phyloP scores from a whole-genome alignment of 306 rosid genomes.

The Prunus padus region DNA sequence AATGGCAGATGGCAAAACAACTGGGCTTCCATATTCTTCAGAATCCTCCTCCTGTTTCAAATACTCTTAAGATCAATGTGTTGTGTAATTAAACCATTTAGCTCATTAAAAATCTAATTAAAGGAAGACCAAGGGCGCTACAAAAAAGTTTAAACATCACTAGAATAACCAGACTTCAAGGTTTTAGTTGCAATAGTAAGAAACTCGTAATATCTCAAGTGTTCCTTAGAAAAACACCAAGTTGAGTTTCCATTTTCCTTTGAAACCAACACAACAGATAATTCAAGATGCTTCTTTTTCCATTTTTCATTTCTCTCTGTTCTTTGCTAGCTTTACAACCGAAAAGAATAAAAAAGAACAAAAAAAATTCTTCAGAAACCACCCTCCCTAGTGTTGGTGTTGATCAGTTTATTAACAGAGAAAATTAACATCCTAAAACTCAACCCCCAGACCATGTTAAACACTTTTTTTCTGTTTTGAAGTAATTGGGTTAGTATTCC shows the following conservation, averaged over 20 bases:
- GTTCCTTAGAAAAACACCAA: not conserved
- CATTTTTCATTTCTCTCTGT: not conserved
- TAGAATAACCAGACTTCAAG: not conserved
- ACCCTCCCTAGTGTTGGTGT: not conserved
- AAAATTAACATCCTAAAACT: not conserved
- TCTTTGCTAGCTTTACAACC: not conserved
- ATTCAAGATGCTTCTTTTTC: not conserved
- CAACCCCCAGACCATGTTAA: not conserved
- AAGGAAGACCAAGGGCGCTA: not conserved
- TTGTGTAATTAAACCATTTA: not conserved
- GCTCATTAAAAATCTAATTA: not conserved
- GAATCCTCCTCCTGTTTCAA: slow-evolving; percentile 86
- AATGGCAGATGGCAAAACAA: slow-evolving; percentile 67
- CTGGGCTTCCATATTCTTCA: slow-evolving; percentile 84
- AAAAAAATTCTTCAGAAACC: not conserved
- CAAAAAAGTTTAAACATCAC: not conserved
- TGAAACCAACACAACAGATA: not conserved
- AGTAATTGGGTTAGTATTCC: not conserved
- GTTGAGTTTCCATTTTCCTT: not conserved
- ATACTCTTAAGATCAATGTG: slow-evolving; percentile 2
- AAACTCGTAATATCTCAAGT: not conserved
- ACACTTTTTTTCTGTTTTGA: not conserved
- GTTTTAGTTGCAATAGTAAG: not conserved
- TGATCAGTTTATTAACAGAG: not conserved
- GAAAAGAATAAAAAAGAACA: not conserved